A percentile compares a stretch with the other conserved stretches of the same genome.
phyloP scores from a whole-genome alignment of 257 asterid species.

The Cinchona pubescens region DNA sequence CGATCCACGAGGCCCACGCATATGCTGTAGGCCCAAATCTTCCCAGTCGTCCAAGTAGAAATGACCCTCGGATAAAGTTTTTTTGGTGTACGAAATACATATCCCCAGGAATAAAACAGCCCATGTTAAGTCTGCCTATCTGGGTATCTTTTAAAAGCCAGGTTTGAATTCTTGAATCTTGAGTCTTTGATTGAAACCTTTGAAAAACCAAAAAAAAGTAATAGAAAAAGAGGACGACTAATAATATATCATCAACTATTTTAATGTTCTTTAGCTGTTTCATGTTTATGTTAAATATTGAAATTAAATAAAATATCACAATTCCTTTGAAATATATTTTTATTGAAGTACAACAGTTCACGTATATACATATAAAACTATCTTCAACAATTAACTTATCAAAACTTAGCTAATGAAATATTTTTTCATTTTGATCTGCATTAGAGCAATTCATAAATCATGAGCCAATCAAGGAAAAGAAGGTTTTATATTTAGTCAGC shows the following conservation, averaged over 20 bases:
- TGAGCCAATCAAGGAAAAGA: not conserved
- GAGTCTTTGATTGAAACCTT: too few species aligned
- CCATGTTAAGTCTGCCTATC: slow-evolving; percentile 31
- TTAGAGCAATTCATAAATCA: not conserved
- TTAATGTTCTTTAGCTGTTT: too few species aligned
- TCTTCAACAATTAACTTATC: not conserved
- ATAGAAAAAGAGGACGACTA: too few species aligned
- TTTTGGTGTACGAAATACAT: too few species aligned
- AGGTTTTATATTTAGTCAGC: not conserved
- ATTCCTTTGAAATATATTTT: too few species aligned
- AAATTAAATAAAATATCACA: not conserved
- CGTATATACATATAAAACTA: not conserved
- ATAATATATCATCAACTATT: too few species aligned
- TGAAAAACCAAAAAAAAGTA: too few species aligned
- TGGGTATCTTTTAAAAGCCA: slow-evolving; percentile 13
- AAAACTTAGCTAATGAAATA: not conserved
- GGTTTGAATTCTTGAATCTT: slow-evolving; percentile 22
- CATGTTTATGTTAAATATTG: too few species aligned
- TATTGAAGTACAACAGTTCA: too few species aligned
- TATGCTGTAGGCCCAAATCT: slow-evolving; percentile 30
- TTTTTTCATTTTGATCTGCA: not conserved
- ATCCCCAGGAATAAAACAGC: slow-evolving; percentile 26
- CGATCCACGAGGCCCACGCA: slow-evolving; percentile 29
- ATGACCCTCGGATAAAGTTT: slow-evolving; percentile 24
- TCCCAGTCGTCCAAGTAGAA: slow-evolving; percentile 9